Base-by-base conservation (phyloP, 176 grass and related monocot genomes). In the Leersia perrieri region DNA sequence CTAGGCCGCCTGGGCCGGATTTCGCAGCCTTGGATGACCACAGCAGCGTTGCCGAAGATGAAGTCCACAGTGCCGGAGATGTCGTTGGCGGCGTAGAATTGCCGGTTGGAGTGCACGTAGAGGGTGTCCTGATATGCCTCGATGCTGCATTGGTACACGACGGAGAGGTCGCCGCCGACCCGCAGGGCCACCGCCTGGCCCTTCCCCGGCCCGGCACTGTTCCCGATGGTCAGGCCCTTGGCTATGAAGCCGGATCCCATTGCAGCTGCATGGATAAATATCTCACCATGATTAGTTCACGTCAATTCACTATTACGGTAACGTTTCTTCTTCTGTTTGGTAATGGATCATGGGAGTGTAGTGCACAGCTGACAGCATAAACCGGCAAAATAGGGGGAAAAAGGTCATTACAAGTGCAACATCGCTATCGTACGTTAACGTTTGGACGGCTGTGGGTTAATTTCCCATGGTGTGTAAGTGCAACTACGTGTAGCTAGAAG, bases 21-120 rank as follows among this genome's bases (percentile, higher is more conserved):
- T 44, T 69, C 26, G 16, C 92, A 94, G 66, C 60, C 74, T 60
- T 98, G 90, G 40, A 98, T 44, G 9, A 95, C 90, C 1, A 34
- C 90, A 0, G 90, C 90, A 2, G 95, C 83, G 82, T 98, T 93
- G 39, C 92, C 92, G 71, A 93, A 98, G 70, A 93, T 84, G 75
- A 98, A 93, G 72, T 98, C 95, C 22, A 98, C 88, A 1, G 90
- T 93, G 78, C 92, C 90, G 3, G 83, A 78, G 78, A 98, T 86
- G 61, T 76, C 75, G 0, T 28, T 53, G 10, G 91, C 81, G 40
- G 68, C 26, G 26, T 75, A 89, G 84, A 98, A 95, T 35, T 95
- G 95, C 7, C 88, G 90, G 78, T 88, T 92, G 63, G 95, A 98
- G 88, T 87, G 84, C 22, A 74, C 40, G 47, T 88, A 89, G 28